Conservation (phyloP, 2,329 filamentous ascomycete species). For the Ophiostoma montium region DNA sequence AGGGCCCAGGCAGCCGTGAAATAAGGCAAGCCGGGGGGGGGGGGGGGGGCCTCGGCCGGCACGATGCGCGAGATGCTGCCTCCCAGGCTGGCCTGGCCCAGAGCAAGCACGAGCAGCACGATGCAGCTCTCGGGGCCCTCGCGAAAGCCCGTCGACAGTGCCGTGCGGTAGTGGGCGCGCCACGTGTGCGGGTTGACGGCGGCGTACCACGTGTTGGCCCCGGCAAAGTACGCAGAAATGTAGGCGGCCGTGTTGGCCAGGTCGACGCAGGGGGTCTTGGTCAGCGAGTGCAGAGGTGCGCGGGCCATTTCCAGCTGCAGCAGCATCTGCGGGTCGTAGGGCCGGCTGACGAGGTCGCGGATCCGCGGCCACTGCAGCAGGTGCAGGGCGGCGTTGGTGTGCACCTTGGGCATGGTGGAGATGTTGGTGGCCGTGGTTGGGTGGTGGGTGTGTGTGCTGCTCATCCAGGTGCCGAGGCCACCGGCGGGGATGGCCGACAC, state of each 20-base stretch:
- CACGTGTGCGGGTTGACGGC: slow-evolving; percentile 74
- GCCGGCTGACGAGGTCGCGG: slow-evolving; percentile 58
- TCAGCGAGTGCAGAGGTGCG: slow-evolving; percentile 55
- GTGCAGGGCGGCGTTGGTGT: slow-evolving; percentile 68
- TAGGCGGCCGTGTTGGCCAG: slow-evolving; percentile 61
- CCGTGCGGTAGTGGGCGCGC: slow-evolving; percentile 60
- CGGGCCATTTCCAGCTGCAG: slow-evolving; percentile 70
- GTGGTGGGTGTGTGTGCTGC: too few species aligned
- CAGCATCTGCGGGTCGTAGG: slow-evolving; percentile 69
- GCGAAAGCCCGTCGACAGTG: slow-evolving; percentile 60
- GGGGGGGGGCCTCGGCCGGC: slow-evolving; percentile 54
- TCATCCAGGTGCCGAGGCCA: slow-evolving; percentile 59
- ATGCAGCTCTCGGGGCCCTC: slow-evolving; percentile 74
- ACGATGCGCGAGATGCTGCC: slow-evolving; percentile 64
- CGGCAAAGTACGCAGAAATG: slow-evolving; percentile 65
- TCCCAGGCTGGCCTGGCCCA: slow-evolving; percentile 61
- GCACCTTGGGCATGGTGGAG: slow-evolving; percentile 73
- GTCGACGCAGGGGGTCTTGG: slow-evolving; percentile 52
- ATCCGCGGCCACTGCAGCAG: slow-evolving; percentile 71
- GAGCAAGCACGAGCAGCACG: slow-evolving; percentile 61
- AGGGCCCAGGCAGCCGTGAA: slow-evolving; percentile 71
- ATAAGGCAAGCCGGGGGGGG: slow-evolving; percentile 64
- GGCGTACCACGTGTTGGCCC: slow-evolving; percentile 75
- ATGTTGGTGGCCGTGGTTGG: too few species aligned
- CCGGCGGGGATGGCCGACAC: slow-evolving; percentile 44